Percentiles rank a stretch among this genome's conserved stretches.
Evolutionary conservation across 1,139 yeast genomes (phyloP).

Genomic region (Scheffersomyces segobiensis): DNA sequence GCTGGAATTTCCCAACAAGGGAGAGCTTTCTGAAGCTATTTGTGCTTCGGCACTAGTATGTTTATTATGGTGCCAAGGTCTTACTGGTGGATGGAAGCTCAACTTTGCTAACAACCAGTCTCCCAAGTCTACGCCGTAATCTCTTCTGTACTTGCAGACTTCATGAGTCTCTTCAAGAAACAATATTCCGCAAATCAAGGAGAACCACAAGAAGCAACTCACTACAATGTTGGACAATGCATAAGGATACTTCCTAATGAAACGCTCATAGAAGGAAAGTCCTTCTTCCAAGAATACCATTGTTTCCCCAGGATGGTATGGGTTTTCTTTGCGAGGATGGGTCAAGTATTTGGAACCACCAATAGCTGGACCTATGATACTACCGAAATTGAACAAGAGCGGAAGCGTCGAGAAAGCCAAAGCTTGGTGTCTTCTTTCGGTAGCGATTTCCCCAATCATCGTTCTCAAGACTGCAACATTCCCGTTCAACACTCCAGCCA

Average conservation of each 20-base stretch:
- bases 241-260: conserved; percentile 50
- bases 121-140: conserved; percentile 54
- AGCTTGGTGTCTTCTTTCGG: conserved; percentile 58
- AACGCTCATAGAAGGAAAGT: conserved; percentile 14
- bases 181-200: conserved; percentile 43
- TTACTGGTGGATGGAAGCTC: conserved; percentile 27
- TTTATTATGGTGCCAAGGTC: conserved; percentile 29
- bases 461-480: conserved; percentile 64
- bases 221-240: conserved; percentile 60
- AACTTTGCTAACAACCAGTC: conserved; percentile 37
- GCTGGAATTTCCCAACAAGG: background rate
- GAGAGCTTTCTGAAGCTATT: background rate
- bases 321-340: conserved; percentile 18
- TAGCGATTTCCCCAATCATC: conserved; percentile 59
- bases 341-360: conserved; percentile 47
- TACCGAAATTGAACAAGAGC: conserved; percentile 58
- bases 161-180: conserved; percentile 64
- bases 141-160: conserved; percentile 38
- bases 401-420: conserved; percentile 63
- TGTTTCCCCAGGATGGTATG: conserved; percentile 2
- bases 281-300: background rate
- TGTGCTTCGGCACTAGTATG: background rate
- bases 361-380: conserved; percentile 54
- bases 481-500: conserved; percentile 61
- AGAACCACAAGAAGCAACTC: conserved; percentile 37